Evolutionary conservation across 768 basidiomycete genomes (phyloP).

Genomic region (Porpolomopsis calyptriformis): DNA sequence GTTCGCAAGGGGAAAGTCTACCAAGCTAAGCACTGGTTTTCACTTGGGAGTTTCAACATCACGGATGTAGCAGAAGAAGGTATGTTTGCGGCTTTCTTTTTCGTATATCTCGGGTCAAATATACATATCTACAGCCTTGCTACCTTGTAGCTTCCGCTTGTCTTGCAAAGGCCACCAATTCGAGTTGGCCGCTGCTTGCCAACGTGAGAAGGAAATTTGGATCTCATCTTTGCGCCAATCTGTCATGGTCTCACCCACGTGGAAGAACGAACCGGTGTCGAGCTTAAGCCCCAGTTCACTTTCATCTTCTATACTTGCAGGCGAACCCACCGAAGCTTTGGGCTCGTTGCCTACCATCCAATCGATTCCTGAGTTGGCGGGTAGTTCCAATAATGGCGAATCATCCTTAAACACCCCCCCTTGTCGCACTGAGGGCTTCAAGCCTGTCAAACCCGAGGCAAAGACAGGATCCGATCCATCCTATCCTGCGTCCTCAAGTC

Average conservation of each 20-base stretch:
- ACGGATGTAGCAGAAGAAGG: constrained; percentile 63
- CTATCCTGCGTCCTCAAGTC: constrained; percentile 27
- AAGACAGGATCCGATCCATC: constrained; percentile 14
- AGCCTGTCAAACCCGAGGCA: constrained; percentile 10
- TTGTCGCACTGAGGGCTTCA: background rate
- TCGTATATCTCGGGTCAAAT: constrained; percentile 6
- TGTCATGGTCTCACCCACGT: constrained; percentile 31
- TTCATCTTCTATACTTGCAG: constrained; percentile 27
- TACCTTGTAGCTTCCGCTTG: constrained; percentile 77
- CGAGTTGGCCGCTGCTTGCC: constrained; percentile 80
- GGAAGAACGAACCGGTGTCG: constrained; percentile 52
- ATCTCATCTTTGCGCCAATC: constrained; percentile 53
- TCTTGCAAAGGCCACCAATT: constrained; percentile 61
- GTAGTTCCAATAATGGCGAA: constrained; percentile 25
- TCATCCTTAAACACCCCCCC: no score
- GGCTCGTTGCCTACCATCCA: constrained; percentile 42
- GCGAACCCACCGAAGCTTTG: constrained; percentile 30
- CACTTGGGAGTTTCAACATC: constrained; percentile 61
- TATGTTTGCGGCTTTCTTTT: constrained; percentile 29
- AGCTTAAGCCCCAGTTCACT: constrained; percentile 49
- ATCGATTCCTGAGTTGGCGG: constrained; percentile 41
- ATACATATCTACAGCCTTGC: constrained; percentile 42
- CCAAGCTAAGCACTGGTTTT: constrained; percentile 84
- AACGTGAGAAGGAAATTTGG: constrained; percentile 83
- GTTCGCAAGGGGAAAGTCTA: constrained; percentile 72